phyloP scores from a whole-genome alignment of 306 rosid species.

The Fagus crenata region DNA sequence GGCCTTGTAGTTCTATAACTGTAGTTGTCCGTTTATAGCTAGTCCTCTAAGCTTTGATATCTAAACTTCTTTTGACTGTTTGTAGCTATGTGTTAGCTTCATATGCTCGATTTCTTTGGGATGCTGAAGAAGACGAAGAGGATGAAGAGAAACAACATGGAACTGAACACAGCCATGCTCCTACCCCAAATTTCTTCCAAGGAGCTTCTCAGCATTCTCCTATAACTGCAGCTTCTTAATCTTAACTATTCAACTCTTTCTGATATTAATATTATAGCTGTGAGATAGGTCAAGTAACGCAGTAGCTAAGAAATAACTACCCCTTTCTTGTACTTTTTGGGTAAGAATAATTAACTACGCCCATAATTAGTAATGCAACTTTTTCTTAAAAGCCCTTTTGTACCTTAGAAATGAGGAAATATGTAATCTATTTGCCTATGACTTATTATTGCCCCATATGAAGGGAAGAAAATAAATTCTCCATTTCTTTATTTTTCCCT shows the following conservation, averaged over 20 bases:
- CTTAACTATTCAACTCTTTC: background rate
- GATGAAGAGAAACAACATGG: conserved; percentile 25
- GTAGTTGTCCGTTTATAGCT: background rate
- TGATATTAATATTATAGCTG: too few species aligned
- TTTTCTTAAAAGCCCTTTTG: background rate
- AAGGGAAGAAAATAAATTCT: too few species aligned
- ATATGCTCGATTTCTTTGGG: conserved; percentile 84
- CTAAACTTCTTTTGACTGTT: background rate
- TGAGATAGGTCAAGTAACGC: conserved; percentile 3
- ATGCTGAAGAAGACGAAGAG: conserved; percentile 58
- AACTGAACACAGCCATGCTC: conserved; percentile 32
- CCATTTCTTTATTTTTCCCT: too few species aligned
- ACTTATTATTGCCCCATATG: too few species aligned
- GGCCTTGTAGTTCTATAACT: conserved; percentile 2
- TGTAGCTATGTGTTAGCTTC: conserved; percentile 76
- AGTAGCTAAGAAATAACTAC: background rate
- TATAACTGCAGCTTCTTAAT: conserved; percentile 50
- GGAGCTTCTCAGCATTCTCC: conserved; percentile 45
- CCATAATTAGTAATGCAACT: too few species aligned
- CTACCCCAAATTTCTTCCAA: conserved; percentile 32
- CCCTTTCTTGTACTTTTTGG: background rate
- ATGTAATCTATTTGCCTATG: too few species aligned
- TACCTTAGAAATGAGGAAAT: background rate
- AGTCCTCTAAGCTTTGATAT: conserved; percentile 17
- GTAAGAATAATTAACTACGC: background rate